Base-by-base conservation (phyloP, 2,329 filamentous ascomycete genomes). In the Karstenula rhodostoma region DNA sequence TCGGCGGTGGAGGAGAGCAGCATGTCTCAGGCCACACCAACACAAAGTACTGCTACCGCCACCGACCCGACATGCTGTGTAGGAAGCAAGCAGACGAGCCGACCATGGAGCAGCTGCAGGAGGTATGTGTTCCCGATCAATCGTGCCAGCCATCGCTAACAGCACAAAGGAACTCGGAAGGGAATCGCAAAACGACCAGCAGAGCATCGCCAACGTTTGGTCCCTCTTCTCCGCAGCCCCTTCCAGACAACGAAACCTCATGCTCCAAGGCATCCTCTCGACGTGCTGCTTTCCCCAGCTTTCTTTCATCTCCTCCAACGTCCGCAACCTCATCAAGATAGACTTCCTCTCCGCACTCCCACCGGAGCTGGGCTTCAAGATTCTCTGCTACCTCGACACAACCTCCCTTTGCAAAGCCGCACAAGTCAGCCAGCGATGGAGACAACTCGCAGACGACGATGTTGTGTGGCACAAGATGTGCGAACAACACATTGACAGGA, bases 401-500 rank as follows among this genome's bases (percentile, higher is more conserved):
- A 90, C 91, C 2, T 97, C 94, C 0, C 85, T 99, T 0, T 98
- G 95, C 83, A 97, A 97, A 77, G 94, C 95, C 1, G 93, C 95
- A 0, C 94, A 97, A 77, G 95, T 99, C 57, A 97, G 93, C 75
- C 87, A 89, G 60, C 86, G 90, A 69, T 99, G 95, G 95, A 87
- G 92, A 63, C 87, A 87, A 59, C 82, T 99, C 43, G 94, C 95
- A n/a, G 95, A 98, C 71, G 94, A 97, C 73, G 94, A 99, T 77
- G 91, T 96, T 9, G 94, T 99, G 4, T 99, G 95, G 95, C 92
- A 97, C 74, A 91, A 90, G 65, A 97, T 98, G 94, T 99, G 95
- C 75, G 93, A 97, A 78, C 94, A 98, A 75, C 94, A 97, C 77
- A 96, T 97, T 69, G 92, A 96, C 75, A 85, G 93, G 62, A 96